A percentile compares a stretch with the other conserved stretches of the same genome.
Evolutionary conservation across 23 red algal genomes (phyloP).

Genomic region (Gracilaria domingensis): DNA sequence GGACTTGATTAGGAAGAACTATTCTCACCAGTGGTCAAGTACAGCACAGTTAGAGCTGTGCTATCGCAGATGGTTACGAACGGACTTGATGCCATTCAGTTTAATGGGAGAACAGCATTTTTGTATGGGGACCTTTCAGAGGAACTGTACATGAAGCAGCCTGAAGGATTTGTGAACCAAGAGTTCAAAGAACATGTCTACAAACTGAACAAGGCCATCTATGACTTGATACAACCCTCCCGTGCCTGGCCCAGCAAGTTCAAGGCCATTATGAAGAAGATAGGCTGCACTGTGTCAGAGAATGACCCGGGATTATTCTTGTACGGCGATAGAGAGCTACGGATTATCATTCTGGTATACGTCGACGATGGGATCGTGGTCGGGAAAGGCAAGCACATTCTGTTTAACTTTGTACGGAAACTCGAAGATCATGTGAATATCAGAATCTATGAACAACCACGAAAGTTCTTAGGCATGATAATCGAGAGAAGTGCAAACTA

Average conservation of each 20-base stretch:
- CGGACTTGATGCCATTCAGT: background rate
- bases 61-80: background rate
- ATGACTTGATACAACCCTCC: constrained; percentile 14
- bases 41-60: background rate
- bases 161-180: background rate
- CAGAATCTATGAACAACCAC: background rate
- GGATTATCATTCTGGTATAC: background rate
- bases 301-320: background rate
- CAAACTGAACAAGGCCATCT: background rate
- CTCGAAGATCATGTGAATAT: background rate
- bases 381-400: background rate
- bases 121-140: constrained; percentile 3
- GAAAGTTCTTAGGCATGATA: background rate
- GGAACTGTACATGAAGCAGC: constrained; percentile 19
- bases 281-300: background rate
- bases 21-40: background rate
- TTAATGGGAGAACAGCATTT: constrained; percentile 1
- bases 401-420: background rate
- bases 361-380: background rate
- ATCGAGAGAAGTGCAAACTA: background rate
- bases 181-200: background rate
- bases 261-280: background rate
- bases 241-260: background rate
- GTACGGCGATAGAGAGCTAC: too few species aligned
- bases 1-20: background rate